Evolutionary conservation across 2,329 filamentous ascomycete species (phyloP).

Genomic region (Pseudogymnoascus sp.): DNA sequence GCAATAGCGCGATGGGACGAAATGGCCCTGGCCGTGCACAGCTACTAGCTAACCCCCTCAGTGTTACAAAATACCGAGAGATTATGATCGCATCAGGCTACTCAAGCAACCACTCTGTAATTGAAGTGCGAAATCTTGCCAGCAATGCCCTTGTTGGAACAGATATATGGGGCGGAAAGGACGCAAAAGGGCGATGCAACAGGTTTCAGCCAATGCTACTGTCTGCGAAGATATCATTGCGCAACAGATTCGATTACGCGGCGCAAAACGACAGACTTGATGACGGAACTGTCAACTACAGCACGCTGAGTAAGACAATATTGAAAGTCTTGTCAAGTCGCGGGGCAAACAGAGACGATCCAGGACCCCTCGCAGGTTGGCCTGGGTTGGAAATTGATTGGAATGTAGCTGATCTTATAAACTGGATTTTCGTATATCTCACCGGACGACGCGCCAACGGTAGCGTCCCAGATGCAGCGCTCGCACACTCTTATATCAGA

Average conservation of each 20-base stretch:
- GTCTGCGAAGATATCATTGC: slow-evolving; percentile 53
- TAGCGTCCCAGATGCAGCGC: neutral
- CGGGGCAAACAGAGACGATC: slow-evolving; percentile 9
- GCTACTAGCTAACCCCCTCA: slow-evolving; percentile 1
- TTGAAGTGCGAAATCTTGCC: slow-evolving; percentile 58
- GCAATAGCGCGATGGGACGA: neutral
- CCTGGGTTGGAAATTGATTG: slow-evolving; percentile 11
- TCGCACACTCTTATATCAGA: slow-evolving; percentile 6
- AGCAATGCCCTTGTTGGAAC: slow-evolving; percentile 46
- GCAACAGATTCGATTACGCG: slow-evolving; percentile 49
- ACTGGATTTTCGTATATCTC: slow-evolving; percentile 13
- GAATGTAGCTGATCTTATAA: slow-evolving; percentile 6
- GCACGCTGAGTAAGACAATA: slow-evolving; percentile 60
- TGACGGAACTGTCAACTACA: slow-evolving; percentile 70
- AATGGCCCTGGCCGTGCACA: neutral
- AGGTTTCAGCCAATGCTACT: slow-evolving; percentile 57
- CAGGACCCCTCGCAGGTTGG: neutral
- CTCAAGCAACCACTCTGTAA: slow-evolving; percentile 34
- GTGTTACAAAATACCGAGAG: slow-evolving; percentile 1
- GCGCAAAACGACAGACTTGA: slow-evolving; percentile 55
- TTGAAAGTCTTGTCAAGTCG: slow-evolving; percentile 32
- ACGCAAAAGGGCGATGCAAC: slow-evolving; percentile 59
- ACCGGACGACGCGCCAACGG: slow-evolving; percentile 10
- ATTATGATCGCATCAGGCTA: slow-evolving; percentile 1
- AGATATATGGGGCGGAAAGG: slow-evolving; percentile 32